These are phyloP conservation scores for Exserohilum turcica DNA, from an alignment of 2,329 filamentous ascomycete species.

Conservation along the genomic window DNA sequence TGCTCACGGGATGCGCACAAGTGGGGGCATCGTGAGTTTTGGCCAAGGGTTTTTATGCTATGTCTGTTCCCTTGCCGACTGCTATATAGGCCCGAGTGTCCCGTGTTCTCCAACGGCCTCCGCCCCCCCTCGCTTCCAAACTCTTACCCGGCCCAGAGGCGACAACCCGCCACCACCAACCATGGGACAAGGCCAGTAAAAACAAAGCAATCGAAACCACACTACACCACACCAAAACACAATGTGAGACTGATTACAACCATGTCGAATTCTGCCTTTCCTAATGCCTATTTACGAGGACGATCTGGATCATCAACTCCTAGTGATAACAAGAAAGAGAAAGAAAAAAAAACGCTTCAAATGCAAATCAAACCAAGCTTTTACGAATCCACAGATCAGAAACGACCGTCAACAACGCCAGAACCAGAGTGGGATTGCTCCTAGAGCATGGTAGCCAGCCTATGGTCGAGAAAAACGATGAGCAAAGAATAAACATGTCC, in stretches of 20 bases:
- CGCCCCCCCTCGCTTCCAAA: too few species aligned
- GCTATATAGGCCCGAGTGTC: constrained; percentile 18
- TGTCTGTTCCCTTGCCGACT: constrained; percentile 25
- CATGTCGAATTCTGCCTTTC: constrained; percentile 28
- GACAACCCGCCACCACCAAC: constrained; percentile 12
- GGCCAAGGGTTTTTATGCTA: constrained; percentile 19
- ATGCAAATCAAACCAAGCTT: constrained; percentile 42
- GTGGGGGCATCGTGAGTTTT: constrained; percentile 12
- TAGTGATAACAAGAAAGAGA: constrained; percentile 23
- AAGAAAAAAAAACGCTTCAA: constrained; percentile 31
- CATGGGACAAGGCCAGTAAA: constrained; percentile 11
- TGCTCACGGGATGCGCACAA: constrained; percentile 24
- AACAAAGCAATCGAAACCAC: constrained; percentile 10
- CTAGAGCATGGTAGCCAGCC: constrained; percentile 42
- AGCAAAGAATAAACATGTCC: constrained; percentile 25
- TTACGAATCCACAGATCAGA: constrained; percentile 34
- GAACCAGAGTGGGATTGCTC: constrained; percentile 39
- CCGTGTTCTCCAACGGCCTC: not conserved
- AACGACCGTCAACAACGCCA: constrained; percentile 32
- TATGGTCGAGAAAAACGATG: constrained; percentile 26
- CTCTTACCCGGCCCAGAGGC: not conserved
- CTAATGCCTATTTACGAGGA: constrained; percentile 32
- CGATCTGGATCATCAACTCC: constrained; percentile 22
- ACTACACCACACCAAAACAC: constrained; percentile 14
- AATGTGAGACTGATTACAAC: constrained; percentile 10